Percentiles rank a stretch among this genome's conserved stretches.
phyloP scores from a whole-genome alignment of 2,329 filamentous ascomycete species.

The Colletotrichum caudatum region DNA sequence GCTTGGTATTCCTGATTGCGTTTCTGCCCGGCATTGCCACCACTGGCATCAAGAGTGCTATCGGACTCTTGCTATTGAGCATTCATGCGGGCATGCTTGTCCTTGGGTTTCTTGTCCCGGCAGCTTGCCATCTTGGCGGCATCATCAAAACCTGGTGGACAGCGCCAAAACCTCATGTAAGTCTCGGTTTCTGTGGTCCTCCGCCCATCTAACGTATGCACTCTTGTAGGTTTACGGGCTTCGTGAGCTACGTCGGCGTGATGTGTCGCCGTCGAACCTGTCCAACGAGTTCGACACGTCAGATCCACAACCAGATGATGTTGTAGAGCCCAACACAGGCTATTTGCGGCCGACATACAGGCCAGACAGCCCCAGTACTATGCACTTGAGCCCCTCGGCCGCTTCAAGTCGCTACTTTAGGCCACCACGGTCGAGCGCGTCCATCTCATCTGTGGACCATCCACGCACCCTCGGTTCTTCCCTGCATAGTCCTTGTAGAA shows the following conservation, averaged over 20 bases:
- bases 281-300: slow-evolving; percentile 5
- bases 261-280: slow-evolving; percentile 34
- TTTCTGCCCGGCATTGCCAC: slow-evolving; percentile 72
- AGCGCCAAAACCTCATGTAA: slow-evolving; percentile 40
- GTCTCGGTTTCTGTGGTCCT: not conserved
- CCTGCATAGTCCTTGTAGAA: slow-evolving; percentile 10
- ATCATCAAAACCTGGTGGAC: slow-evolving; percentile 21
- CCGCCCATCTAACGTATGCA: not conserved
- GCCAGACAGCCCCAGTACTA: slow-evolving; percentile 30
- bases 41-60: slow-evolving; percentile 71
- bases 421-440: slow-evolving; percentile 33
- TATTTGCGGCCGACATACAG: slow-evolving; percentile 27
- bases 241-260: slow-evolving; percentile 47
- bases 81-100: slow-evolving; percentile 74
- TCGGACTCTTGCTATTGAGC: slow-evolving; percentile 76
- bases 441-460: slow-evolving; percentile 24
- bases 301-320: slow-evolving; percentile 11
- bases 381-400: slow-evolving; percentile 9
- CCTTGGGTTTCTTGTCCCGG: slow-evolving; percentile 77
- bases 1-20: slow-evolving; percentile 54
- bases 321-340: slow-evolving; percentile 13
- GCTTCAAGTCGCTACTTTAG: slow-evolving; percentile 35
- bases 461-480: slow-evolving; percentile 24
- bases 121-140: slow-evolving; percentile 50
- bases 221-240: slow-evolving; percentile 42